A percentile compares a stretch with the other conserved stretches of the same genome.
These are phyloP conservation scores for Jacaranda mimosifolia DNA, from an alignment of 257 asterid genomes.

Conservation along the genomic window DNA sequence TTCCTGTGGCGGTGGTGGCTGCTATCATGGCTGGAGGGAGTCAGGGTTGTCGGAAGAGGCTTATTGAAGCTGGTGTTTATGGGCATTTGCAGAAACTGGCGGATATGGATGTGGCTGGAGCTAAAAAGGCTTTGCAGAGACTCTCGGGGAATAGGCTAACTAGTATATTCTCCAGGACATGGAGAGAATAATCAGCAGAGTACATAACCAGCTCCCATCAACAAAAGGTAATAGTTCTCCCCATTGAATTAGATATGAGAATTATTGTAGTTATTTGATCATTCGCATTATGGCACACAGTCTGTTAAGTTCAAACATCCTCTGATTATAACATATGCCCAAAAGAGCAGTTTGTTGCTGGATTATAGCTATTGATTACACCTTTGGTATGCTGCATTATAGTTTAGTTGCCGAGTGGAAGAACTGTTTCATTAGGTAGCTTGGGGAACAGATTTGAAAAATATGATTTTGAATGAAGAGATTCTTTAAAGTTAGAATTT, in stretches of 20 bases:
- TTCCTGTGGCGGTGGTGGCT: slow-evolving; percentile 82
- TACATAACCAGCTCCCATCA: slow-evolving; percentile 41
- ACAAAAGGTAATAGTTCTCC: slow-evolving; percentile 52
- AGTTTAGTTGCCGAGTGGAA: slow-evolving; percentile 28
- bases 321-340: slow-evolving; percentile 1
- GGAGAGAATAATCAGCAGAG: slow-evolving; percentile 65
- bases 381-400: background rate
- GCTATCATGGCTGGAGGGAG: slow-evolving; percentile 94
- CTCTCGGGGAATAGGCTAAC: slow-evolving; percentile 87
- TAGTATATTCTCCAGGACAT: slow-evolving; percentile 72
- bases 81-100: slow-evolving; percentile 78
- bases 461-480: slow-evolving; percentile 6
- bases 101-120: slow-evolving; percentile 78
- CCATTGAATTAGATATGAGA: slow-evolving; percentile 3
- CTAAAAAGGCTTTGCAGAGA: slow-evolving; percentile 89
- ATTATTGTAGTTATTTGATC: slow-evolving; percentile 22
- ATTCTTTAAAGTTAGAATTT: slow-evolving; percentile 19
- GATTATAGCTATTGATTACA: background rate
- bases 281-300: background rate
- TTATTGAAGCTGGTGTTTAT: slow-evolving; percentile 72
- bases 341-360: background rate
- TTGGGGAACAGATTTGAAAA: slow-evolving; percentile 9
- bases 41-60: slow-evolving; percentile 84
- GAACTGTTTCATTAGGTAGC: slow-evolving; percentile 29
- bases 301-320: background rate